Evolutionary conservation across 371 early-diverging fungal species (phyloP), one percentile per base, ranked within the genome.

Genomic region (Blastocladiella emersonii): DNA sequence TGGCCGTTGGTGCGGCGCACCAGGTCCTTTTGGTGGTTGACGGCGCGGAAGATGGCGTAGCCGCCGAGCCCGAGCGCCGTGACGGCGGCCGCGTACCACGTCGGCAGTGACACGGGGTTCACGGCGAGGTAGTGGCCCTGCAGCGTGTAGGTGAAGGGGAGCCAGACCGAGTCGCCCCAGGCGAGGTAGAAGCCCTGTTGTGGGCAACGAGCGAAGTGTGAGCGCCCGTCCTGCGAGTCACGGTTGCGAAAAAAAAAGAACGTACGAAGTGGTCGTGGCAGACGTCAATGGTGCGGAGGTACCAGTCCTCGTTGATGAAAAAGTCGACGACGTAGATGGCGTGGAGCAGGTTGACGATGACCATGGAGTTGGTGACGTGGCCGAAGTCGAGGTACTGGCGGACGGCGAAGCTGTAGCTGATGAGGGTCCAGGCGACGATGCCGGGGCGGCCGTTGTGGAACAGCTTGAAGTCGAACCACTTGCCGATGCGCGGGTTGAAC

Each of bases 391-490:
- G 60, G 75, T 84, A 86, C 72, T 87, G 86, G 30, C 84, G 84
- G 59, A 78, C 81, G 19, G 86, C 82, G 68, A 87, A 87, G 12
- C 79, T 79, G 45, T 79, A 65, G 68, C 86, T 76, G 67, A 89
- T 88, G 71, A 89, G 72, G 25, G 89, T 87, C 89, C 89, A 89
- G 30, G 86, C 88, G 19, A 85, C 76, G 62, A 89, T 89, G 35
- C 89, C 89, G 36, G 87, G 87, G 55, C 89, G 83, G 35, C 89
- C 89, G 67, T 87, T 87, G 75, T 86, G 86, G 77, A 87, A 89
- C 35, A 89, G 77, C 75, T 89, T 89, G 70, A 87, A 87, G 71
- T 89, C 89, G 64, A 80, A 86, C 65, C 65, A 68, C 70, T 85
- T 69, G 56, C 87, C 88, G 61, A 86, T 62, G 32, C 89, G 78